Percentiles rank a stretch among this genome's conserved stretches.
Evolutionary conservation across 2,329 filamentous ascomycete species (phyloP).

Genomic region (Colletotrichum scovillei): DNA sequence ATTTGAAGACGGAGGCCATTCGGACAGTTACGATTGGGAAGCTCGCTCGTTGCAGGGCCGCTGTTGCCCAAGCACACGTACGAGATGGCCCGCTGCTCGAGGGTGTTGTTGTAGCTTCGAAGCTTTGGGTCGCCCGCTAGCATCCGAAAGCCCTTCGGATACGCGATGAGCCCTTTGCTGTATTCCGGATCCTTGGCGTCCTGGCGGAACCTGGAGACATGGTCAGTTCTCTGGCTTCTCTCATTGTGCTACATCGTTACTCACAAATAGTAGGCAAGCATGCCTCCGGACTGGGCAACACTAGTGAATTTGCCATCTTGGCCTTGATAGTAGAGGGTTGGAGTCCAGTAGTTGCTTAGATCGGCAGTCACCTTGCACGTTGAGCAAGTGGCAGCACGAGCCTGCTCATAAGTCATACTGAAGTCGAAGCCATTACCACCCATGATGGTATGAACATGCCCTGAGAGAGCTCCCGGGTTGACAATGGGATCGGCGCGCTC

Average conservation of each 20-base stretch:
- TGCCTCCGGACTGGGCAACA: slow-evolving; percentile 56
- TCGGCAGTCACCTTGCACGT: slow-evolving; percentile 73
- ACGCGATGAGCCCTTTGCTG: slow-evolving; percentile 64
- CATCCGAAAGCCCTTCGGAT: slow-evolving; percentile 74
- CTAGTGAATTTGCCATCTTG: slow-evolving; percentile 65
- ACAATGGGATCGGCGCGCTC: slow-evolving; percentile 71
- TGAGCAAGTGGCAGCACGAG: slow-evolving; percentile 68
- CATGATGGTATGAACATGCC: slow-evolving; percentile 71
- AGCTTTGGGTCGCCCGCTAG: slow-evolving; percentile 66
- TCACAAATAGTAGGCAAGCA: slow-evolving; percentile 62
- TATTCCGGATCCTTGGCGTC: slow-evolving; percentile 50
- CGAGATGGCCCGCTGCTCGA: slow-evolving; percentile 62
- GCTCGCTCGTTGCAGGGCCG: slow-evolving; percentile 57
- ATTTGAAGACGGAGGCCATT: slow-evolving; percentile 63
- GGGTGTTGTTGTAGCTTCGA: slow-evolving; percentile 55
- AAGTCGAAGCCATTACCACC: slow-evolving; percentile 72
- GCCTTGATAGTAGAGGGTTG: slow-evolving; percentile 62
- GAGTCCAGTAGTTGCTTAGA: slow-evolving; percentile 77
- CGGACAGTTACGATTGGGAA: slow-evolving; percentile 67
- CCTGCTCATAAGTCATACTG: slow-evolving; percentile 62
- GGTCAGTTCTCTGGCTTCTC: not conserved
- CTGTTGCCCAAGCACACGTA: slow-evolving; percentile 65
- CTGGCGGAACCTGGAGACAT: slow-evolving; percentile 49
- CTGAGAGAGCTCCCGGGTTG: slow-evolving; percentile 61
- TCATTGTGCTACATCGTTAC: slow-evolving; percentile 33